Evolutionary conservation across 305 asterid genomes (phyloP).

Genomic region (Fraxinus greggii): DNA sequence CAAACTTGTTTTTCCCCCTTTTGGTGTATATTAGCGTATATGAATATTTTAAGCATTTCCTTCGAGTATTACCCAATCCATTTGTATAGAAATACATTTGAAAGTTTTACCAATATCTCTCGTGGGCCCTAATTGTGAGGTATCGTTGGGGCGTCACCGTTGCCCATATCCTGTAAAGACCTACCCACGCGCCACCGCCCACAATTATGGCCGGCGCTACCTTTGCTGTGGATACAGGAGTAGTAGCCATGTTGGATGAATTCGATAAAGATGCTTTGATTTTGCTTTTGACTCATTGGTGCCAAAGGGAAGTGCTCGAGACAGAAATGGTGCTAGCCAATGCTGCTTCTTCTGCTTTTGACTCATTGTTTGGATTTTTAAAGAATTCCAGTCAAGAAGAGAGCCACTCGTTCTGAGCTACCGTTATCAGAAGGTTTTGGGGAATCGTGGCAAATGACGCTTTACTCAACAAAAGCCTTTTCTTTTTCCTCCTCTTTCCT

Average conservation of each 20-base stretch:
- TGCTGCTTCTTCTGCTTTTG: slow-evolving; percentile 29
- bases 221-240: slow-evolving; percentile 38
- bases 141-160: too few relatives aligned
- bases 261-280: slow-evolving; percentile 46
- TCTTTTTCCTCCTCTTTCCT: too few relatives aligned
- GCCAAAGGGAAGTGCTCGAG: slow-evolving; percentile 47
- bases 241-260: slow-evolving; percentile 39
- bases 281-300: slow-evolving; percentile 19
- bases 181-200: slow-evolving; percentile 94
- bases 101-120: too few relatives aligned
- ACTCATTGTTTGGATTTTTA: slow-evolving; percentile 41
- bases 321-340: slow-evolving; percentile 44
- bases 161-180: slow-evolving; percentile 81
- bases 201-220: slow-evolving; percentile 78
- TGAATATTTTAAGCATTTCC: too few relatives aligned
- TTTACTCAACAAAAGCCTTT: too few relatives aligned
- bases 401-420: slow-evolving; percentile 52
- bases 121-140: too few relatives aligned
- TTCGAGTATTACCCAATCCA: slow-evolving; percentile 18
- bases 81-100: too few relatives aligned
- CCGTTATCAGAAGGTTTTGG: background rate
- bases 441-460: too few relatives aligned
- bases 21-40: too few relatives aligned
- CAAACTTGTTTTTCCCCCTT: too few relatives aligned
- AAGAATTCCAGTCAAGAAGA: slow-evolving; percentile 40